Evolutionary conservation across 768 basidiomycete species (phyloP).

Genomic region (Hericium coralloides): DNA sequence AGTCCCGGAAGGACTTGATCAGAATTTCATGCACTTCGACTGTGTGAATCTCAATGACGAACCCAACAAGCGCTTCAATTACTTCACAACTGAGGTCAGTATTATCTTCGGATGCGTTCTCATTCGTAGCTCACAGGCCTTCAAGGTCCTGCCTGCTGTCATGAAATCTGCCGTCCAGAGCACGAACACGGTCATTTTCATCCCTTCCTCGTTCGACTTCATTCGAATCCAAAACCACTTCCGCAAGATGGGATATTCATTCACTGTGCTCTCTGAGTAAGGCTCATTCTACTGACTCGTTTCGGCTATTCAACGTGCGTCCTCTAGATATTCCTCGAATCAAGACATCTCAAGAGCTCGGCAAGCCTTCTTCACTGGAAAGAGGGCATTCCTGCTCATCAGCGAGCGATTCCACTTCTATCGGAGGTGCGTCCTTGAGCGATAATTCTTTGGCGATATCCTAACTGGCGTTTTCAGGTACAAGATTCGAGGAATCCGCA

Average conservation of each 20-base stretch:
- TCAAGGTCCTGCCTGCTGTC: constrained; percentile 70
- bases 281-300: constrained; percentile 12
- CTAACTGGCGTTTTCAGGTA: constrained; percentile 42
- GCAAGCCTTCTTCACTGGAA: constrained; percentile 84
- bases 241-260: constrained; percentile 63
- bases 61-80: constrained; percentile 76
- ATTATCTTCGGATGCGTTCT: neutral
- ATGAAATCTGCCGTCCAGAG: constrained; percentile 93
- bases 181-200: constrained; percentile 76
- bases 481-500: constrained; percentile 87
- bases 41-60: constrained; percentile 65
- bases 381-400: constrained; percentile 79
- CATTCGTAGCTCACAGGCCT: neutral
- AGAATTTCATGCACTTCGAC: constrained; percentile 74
- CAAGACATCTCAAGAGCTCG: constrained; percentile 92
- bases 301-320: neutral
- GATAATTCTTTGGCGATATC: neutral
- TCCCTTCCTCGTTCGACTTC: constrained; percentile 96
- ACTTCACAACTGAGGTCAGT: constrained; percentile 77
- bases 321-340: constrained; percentile 76
- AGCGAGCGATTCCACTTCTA: constrained; percentile 99
- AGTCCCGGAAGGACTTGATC: constrained; percentile 78
- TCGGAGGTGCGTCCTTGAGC: constrained; percentile 43
- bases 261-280: constrained; percentile 86
- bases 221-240: constrained; percentile 86